Percentiles rank a stretch among this genome's conserved stretches.
Conservation (phyloP, 805 yeast species). For the Saccharomycopsis amapae region DNA sequence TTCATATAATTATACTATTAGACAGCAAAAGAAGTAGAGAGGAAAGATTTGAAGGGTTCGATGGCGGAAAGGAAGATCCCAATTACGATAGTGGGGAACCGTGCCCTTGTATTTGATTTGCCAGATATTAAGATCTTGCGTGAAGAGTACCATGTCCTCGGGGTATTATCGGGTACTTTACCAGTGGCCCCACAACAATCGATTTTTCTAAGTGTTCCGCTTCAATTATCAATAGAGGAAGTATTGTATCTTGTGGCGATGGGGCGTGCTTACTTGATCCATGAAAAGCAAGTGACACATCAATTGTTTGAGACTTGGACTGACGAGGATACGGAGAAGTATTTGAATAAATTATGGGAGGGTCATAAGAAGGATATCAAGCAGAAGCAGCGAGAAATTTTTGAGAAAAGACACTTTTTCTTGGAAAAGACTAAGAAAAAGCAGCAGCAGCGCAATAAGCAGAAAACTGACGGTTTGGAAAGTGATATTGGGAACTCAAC, state of each 20-base stretch:
- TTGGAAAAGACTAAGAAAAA: not conserved
- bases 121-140: slow-evolving; percentile 50
- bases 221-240: slow-evolving; percentile 69
- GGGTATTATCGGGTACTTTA: slow-evolving; percentile 74
- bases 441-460: not conserved
- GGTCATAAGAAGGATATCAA: slow-evolving; percentile 20
- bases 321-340: slow-evolving; percentile 15
- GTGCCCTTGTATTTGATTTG: slow-evolving; percentile 49
- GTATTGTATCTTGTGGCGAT: slow-evolving; percentile 52
- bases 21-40: too few species aligned
- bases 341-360: slow-evolving; percentile 10
- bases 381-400: slow-evolving; percentile 20
- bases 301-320: slow-evolving; percentile 18
- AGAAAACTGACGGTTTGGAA: too few species aligned
- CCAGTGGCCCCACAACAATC: slow-evolving; percentile 93
- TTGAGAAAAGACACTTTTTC: slow-evolving; percentile 19
- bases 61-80: too few species aligned
- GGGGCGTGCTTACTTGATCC: slow-evolving; percentile 36
- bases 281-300: slow-evolving; percentile 30
- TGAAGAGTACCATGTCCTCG: slow-evolving; percentile 52
- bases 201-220: slow-evolving; percentile 76
- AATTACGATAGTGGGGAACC: slow-evolving; percentile 13
- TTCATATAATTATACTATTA: too few species aligned
- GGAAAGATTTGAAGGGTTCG: too few species aligned
- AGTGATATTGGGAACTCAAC: too few species aligned